Evolutionary conservation across 2,329 filamentous ascomycete species (phyloP), one percentile per base, ranked within the genome.

Genomic region (Apiospora saccharicola): DNA sequence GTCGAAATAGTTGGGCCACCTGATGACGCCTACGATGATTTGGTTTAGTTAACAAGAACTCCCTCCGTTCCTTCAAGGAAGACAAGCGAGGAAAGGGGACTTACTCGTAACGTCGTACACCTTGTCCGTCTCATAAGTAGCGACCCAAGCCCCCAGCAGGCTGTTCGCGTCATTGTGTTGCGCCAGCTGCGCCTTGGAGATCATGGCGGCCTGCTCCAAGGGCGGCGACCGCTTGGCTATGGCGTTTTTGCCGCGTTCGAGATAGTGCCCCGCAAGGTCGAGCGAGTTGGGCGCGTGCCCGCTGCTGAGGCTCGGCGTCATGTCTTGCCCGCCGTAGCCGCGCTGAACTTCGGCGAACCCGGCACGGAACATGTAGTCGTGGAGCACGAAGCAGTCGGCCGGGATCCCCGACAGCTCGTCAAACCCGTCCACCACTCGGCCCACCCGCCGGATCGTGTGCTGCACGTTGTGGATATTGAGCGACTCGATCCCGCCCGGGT

Each of bases 91-190:
- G 3, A 64, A 64, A 24, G 13, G 19, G 26, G 10, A 44, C 67
- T 68, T 44, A 68, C 67, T 34, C n/a, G 67, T 68, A 12, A 68
- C 24, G 10, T 68, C 67, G n/a, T 47, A 68, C n/a, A 68, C 41
- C 13, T 5, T 4, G 4, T 26, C 14, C 41, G 19, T n/a, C 19
- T n/a, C 57, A 4, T 0, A 3, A 3, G 19, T 13, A 2, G 24
- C 41, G 7, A 68, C 67, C 67, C 67, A 68, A 10, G 41, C 41
- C 2, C 67, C 67, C 43, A n/a, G 16, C 14, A 16, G 3, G 14
- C 37, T 19, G 43, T 14, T 1, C n/a, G 67, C 22, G 41, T 68
- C 44, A 6, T 68, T 46, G n/a, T 68, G 67, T 13, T 13, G 1
- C 67, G 1, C 14, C 41, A 68, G 43, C 41, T 68, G 14, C 41